Evolutionary conservation across 1,284 basidiomycete genomes (phyloP), one percentile per base, ranked within the genome.

Genomic region (Apiotrichum siamense): DNA sequence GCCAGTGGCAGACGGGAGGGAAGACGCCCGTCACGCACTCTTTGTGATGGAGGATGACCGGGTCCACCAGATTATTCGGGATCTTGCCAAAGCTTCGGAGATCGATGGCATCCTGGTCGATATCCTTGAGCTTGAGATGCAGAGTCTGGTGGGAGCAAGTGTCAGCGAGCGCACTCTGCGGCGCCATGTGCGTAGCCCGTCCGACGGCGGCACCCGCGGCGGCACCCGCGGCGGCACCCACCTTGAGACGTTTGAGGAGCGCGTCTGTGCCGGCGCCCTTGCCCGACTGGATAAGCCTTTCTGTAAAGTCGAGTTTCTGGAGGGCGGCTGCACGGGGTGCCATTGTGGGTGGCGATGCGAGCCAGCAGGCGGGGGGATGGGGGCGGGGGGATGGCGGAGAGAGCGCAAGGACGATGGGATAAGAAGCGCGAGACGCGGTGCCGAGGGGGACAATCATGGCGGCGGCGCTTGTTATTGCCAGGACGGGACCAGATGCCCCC

Each of bases 41-140:
- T 74, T 90, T 94, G 77, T 98, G 93, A 26, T 93, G 81, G 38
- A 97, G 79, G 35, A 98, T 82, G 2, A 84, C 81, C 1, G 81
- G 81, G 65, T 80, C 80, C 59, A 94, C 82, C 65, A 98, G 83
- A 63, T 96, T 88, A 49, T 85, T 83, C 57, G 84, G 82, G 26
- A 86, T 82, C 20, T 76, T 70, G 46, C 79, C 75, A 44, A 99
- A 81, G 0, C 88, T 87, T 52, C 72, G 68, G 32, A 81, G 78
- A 63, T 94, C 90, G 64, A 90, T 83, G 29, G 75, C 74, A 60
- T 97, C 94, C 74, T 97, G 94, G 66, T 96, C 92, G 63, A 93
- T 79, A 9, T 80, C 81, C 17, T 83, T 81, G 36, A 99, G 84
- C 64, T 96, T 87, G 31, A 79, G 76, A 62, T 93, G 87, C 6